Evolutionary conservation across 1,139 yeast genomes (phyloP).

Genomic region (Pneumocystis sp.): DNA sequence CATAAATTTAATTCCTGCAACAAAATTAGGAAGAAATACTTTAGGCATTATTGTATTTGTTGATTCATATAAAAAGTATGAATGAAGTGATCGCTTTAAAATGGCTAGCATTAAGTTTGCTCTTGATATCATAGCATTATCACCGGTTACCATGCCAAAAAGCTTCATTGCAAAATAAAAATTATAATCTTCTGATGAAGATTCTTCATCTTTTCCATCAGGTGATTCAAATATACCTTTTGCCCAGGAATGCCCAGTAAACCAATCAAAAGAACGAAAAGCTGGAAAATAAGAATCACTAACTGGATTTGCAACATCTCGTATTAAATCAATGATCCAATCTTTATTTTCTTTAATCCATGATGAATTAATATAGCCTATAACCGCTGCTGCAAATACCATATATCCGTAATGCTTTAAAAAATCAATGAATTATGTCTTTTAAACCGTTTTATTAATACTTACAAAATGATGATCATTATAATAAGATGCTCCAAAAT

Average conservation of each 20-base stretch:
- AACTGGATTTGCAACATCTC: slow-evolving; percentile 65
- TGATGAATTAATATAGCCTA: slow-evolving; percentile 48
- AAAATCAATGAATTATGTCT: slow-evolving; percentile 24
- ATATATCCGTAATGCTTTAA: slow-evolving; percentile 73
- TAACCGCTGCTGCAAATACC: slow-evolving; percentile 63
- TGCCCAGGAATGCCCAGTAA: slow-evolving; percentile 75
- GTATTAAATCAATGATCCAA: slow-evolving; percentile 49
- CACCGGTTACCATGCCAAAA: slow-evolving; percentile 65
- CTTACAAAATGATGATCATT: slow-evolving; percentile 31
- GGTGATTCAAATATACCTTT: slow-evolving; percentile 53
- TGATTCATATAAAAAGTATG: slow-evolving; percentile 42
- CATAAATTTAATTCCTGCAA: slow-evolving; percentile 41
- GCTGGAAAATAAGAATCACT: slow-evolving; percentile 58
- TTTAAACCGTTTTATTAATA: neutral
- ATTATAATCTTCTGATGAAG: slow-evolving; percentile 49
- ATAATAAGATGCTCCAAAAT: slow-evolving; percentile 55
- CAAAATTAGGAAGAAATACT: slow-evolving; percentile 45
- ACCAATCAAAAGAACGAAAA: slow-evolving; percentile 67
- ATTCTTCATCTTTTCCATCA: slow-evolving; percentile 71
- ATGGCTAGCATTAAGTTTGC: slow-evolving; percentile 63
- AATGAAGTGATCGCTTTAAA: slow-evolving; percentile 45
- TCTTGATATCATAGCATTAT: slow-evolving; percentile 56
- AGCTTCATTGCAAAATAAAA: slow-evolving; percentile 69
- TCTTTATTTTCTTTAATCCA: slow-evolving; percentile 47
- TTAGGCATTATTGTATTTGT: slow-evolving; percentile 49